These are phyloP conservation scores for Liriodendron chinense DNA, from an alignment of 164 flowering plant species.

Conservation along the genomic window DNA sequence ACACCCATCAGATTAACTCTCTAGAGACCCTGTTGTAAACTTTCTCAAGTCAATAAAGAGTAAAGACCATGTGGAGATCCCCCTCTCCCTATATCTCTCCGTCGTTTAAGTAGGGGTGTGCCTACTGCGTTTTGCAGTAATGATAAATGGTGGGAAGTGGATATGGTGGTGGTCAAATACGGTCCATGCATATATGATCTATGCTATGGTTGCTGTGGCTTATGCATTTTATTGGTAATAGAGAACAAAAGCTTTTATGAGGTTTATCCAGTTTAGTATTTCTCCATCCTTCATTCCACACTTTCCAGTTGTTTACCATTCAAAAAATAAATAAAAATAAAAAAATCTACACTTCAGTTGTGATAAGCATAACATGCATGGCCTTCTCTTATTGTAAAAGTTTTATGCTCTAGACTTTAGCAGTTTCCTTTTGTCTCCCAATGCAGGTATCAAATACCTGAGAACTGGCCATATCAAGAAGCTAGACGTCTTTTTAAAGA, in stretches of 20 bases:
- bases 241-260: background rate
- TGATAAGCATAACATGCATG: no score
- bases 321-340: no score
- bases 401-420: background rate
- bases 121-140: background rate
- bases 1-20: no score
- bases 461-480: conserved; percentile 84
- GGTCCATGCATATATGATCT: background rate
- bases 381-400: background rate
- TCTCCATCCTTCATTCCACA: background rate
- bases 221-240: background rate
- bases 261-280: background rate
- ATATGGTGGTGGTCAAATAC: background rate
- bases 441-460: conserved; percentile 85
- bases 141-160: background rate
- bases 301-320: no score
- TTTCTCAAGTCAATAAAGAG: no score
- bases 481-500: conserved; percentile 85
- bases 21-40: no score
- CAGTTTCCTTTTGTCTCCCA: background rate
- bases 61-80: no score
- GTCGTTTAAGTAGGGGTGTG: background rate
- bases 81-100: no score
- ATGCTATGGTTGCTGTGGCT: background rate
- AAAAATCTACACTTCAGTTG: no score